Evolutionary conservation across 441 rosid species (phyloP), one percentile per base, ranked within the genome.

Genomic region (Euphorbia schlechtendalii): DNA sequence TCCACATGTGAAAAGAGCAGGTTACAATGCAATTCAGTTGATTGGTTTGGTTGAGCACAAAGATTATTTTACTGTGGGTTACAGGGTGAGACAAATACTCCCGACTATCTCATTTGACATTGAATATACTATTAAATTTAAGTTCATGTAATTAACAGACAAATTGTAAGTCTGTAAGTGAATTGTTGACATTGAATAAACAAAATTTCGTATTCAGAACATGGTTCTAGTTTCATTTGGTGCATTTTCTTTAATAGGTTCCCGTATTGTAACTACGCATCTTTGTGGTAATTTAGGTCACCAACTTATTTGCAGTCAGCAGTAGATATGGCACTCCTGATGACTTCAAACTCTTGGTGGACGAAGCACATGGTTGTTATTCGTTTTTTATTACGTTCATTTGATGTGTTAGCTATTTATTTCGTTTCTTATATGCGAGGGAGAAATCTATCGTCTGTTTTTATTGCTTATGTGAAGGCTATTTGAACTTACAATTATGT

Each of bases 281-380:
- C 64, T 73, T 24, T 68, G 20, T 69, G 70, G 63, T 65, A 61
- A 64, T 74, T 72, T 88, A 93, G 99, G 96, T 93, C 75, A 90
- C 96, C 59, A 93, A 90, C 63, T 78, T 87, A 69, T 93, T 65
- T 74, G 97, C 99, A 54, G 97, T 80, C 62, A 88, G 97, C 83
- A 90, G 95, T 81, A 83, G 99, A 67, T 93, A 63, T 80, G 99
- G 99, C 71, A 93, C 86, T 25, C 99, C 97, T 52, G 97, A 93
- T 77, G 97, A 93, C 74, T 90, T 93, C 83, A 93, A 93, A 78
- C 77, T 71, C 69, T 84, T 93, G 83, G 85, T 90, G 71, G 99
- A 93, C 70, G 97, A 88, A 81, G 97, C 98, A 56, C 98, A 93
- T 56, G 97, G 98, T 93, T 74, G 69, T 49, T 45, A 76, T 77